Percentiles rank a stretch among this genome's conserved stretches.
These are phyloP conservation scores for Collybiopsis confluens DNA, from an alignment of 768 basidiomycete genomes.

Conservation along the genomic window DNA sequence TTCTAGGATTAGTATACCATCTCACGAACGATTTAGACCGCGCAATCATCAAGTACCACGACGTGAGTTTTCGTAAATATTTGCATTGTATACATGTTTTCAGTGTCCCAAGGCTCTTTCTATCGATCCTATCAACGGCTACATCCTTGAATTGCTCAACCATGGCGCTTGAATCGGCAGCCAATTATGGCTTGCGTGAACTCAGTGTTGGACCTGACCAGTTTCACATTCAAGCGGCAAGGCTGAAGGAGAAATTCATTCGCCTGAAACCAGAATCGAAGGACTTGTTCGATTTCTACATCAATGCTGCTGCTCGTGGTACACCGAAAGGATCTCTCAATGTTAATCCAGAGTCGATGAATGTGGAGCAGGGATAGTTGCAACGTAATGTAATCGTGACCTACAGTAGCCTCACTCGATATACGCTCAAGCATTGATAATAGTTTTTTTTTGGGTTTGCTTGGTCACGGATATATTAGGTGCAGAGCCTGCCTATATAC, in stretches of 20 bases:
- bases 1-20: constrained; percentile 87
- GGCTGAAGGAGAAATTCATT: constrained; percentile 5
- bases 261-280: constrained; percentile 2
- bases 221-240: background rate
- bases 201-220: constrained; percentile 1
- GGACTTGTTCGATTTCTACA: constrained; percentile 4
- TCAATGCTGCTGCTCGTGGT: background rate
- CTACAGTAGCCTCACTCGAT: too few species aligned
- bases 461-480: background rate
- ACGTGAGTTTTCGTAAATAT: constrained; percentile 47
- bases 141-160: constrained; percentile 79
- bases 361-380: too few species aligned
- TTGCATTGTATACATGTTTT: constrained; percentile 3
- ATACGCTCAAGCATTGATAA: too few species aligned
- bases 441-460: too few species aligned
- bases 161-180: constrained; percentile 57
- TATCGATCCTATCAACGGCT: constrained; percentile 78
- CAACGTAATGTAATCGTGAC: too few species aligned
- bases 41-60: constrained; percentile 90
- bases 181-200: constrained; percentile 1
- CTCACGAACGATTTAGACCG: constrained; percentile 66
- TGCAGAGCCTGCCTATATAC: background rate
- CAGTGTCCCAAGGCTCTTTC: constrained; percentile 56
- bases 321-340: background rate
- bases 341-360: background rate